Base-by-base conservation (phyloP, 345 rosid genomes). In the Lepidium africanum region DNA sequence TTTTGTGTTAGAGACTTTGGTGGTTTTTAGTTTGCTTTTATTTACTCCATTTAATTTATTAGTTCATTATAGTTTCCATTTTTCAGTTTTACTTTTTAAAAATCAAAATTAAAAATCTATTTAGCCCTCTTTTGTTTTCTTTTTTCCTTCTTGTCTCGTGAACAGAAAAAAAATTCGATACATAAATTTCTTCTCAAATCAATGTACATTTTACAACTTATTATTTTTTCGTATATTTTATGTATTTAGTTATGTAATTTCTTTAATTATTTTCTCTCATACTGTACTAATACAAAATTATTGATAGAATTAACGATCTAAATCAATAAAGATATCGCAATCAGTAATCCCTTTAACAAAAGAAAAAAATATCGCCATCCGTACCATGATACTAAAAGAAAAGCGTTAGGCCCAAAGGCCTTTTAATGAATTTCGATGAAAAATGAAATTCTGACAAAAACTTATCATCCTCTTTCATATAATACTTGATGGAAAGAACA, bases 1-100 rank as follows among this genome's bases (percentile, higher is more conserved):
- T 93, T 93, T 86, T 81, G 92, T 8, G 75, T 86, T 75, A 85
- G 90, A 62, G 96, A 87, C 49, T 88, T 90, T 74, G 86, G 88
- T 19, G 80, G 84, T 51, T 86, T 84, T 65, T 93, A 64, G 81
- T 73, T 73, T 33, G 49, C 23, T 27, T 63, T 53, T 55, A 32
- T 12, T 12, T 21, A 9, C 49, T 63, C 32, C 33, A 62, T 43
- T 71, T 49, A 30, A 39, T 59, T 62, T 21, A 62, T 54, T 59
- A 49, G 19, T 30, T 70, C 40, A 9, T 15, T 54, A 55, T 62
- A 23, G 8, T 65, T 25, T 65, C 6, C 63, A 39, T 12, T 60
- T 43, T 60, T 14, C 14, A 27, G 40, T 39, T 55, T 54, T 54
- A 10, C 11, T 6, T 39, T 48, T 21, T 21, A n/a, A 21, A 25